Evolutionary conservation across 2,329 filamentous ascomycete genomes (phyloP).

Genomic region (Leptographium radiaticola): DNA sequence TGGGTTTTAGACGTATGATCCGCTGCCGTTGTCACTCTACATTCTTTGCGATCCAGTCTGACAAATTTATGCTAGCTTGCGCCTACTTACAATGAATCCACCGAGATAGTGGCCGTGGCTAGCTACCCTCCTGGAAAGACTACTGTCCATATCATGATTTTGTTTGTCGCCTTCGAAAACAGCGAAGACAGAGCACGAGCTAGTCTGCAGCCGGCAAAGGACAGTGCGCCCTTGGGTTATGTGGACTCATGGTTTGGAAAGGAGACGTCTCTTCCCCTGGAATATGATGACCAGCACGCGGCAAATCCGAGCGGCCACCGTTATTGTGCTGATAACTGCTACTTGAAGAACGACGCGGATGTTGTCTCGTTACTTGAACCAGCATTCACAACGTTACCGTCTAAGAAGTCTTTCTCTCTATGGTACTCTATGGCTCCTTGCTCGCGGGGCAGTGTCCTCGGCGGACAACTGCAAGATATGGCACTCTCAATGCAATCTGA

Average conservation of each 20-base stretch:
- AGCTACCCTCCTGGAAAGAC: constrained; percentile 18
- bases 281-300: constrained; percentile 28
- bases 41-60: background rate
- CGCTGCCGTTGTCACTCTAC: too few species aligned
- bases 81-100: constrained; percentile 12
- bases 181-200: constrained; percentile 19
- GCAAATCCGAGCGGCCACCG: constrained; percentile 36
- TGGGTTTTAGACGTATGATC: constrained; percentile 1
- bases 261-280: constrained; percentile 23
- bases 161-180: constrained; percentile 28
- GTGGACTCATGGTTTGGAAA: constrained; percentile 3
- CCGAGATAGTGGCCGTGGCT: constrained; percentile 27
- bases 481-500: constrained; percentile 40
- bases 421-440: constrained; percentile 39
- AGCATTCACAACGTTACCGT: constrained; percentile 34
- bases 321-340: constrained; percentile 37
- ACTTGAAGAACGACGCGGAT: constrained; percentile 32
- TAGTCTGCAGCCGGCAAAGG: constrained; percentile 24
- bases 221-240: constrained; percentile 23
- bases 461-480: constrained; percentile 24
- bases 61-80: background rate
- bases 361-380: constrained; percentile 28
- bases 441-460: constrained; percentile 24
- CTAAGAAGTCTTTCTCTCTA: constrained; percentile 29
- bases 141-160: constrained; percentile 21